Evolutionary conservation across 495 filamentous ascomycete species (phyloP).

Genomic region (Immersiella caudata): DNA sequence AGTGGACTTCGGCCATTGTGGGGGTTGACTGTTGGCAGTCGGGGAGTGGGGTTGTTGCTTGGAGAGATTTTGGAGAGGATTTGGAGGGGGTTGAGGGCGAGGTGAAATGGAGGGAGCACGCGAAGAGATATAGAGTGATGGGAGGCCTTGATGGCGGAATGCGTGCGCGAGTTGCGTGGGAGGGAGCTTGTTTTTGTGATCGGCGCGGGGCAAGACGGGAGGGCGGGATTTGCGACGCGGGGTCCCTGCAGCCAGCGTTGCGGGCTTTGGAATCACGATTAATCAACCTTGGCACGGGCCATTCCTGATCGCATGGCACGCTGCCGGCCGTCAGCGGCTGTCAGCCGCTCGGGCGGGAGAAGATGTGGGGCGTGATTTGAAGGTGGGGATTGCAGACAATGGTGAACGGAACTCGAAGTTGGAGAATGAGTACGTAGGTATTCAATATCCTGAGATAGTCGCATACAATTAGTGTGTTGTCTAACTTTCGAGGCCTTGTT

Average conservation of each 20-base stretch:
- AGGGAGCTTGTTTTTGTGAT: background rate
- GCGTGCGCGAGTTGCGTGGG: background rate
- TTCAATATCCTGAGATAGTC: too few relatives aligned
- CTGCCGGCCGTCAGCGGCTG: conserved; percentile 1
- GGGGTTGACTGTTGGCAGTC: background rate
- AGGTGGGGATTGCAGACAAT: too few relatives aligned
- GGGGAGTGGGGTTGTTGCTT: background rate
- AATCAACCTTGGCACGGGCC: background rate
- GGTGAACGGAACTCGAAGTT: too few relatives aligned
- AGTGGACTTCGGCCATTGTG: conserved; percentile 25
- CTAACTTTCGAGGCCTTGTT: too few relatives aligned
- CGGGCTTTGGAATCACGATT: background rate
- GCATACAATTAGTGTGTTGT: too few relatives aligned
- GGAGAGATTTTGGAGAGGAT: background rate
- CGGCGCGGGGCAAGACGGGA: background rate
- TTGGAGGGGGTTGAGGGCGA: too few relatives aligned
- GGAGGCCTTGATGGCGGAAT: background rate
- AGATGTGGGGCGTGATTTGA: background rate
- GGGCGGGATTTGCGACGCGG: background rate
- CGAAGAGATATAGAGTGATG: background rate
- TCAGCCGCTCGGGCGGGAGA: conserved; percentile 4
- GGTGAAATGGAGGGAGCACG: background rate
- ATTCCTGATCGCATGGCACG: background rate
- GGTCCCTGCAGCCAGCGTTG: background rate
- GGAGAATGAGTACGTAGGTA: too few relatives aligned